phyloP scores from a whole-genome alignment of 2,329 filamentous ascomycete species.

The Fonsecaea pedrosoi region DNA sequence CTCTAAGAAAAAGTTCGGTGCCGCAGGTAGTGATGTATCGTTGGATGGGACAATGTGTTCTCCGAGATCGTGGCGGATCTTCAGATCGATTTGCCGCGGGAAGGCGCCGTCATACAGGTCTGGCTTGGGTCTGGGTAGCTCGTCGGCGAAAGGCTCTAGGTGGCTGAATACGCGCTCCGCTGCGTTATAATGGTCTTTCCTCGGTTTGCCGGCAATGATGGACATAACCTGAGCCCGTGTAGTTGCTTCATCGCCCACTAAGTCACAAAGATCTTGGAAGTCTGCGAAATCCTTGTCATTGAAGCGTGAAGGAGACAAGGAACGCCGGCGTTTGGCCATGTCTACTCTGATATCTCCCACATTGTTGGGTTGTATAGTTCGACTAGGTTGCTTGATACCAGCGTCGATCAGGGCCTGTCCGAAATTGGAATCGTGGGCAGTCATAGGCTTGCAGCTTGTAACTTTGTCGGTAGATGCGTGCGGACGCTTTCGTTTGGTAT shows the following conservation, averaged over 20 bases:
- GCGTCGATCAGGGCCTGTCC: no score
- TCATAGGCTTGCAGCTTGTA: no score
- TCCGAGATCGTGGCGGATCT: slow-evolving; percentile 40
- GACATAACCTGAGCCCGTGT: slow-evolving; percentile 19
- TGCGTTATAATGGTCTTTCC: slow-evolving; percentile 10
- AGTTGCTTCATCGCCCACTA: slow-evolving; percentile 12
- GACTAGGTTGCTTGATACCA: no score
- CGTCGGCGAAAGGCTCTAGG: slow-evolving; percentile 47
- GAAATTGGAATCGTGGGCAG: no score
- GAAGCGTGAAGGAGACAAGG: no score
- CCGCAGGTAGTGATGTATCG: slow-evolving; percentile 42
- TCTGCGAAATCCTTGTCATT: no score
- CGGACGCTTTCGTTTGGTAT: no score
- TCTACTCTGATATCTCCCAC: no score
- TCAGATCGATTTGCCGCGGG: slow-evolving; percentile 42
- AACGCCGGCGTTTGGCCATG: no score
- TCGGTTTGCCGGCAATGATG: slow-evolving; percentile 14
- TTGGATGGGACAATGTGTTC: slow-evolving; percentile 44
- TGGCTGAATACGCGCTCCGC: slow-evolving; percentile 46
- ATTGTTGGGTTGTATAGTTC: no score
- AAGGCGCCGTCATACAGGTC: slow-evolving; percentile 45
- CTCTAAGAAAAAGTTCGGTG: slow-evolving; percentile 54
- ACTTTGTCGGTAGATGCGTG: no score
- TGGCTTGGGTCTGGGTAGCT: slow-evolving; percentile 38
- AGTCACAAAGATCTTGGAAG: background rate